Conservation (phyloP, 176 grass and related monocot genomes). For the Carex parvula region DNA sequence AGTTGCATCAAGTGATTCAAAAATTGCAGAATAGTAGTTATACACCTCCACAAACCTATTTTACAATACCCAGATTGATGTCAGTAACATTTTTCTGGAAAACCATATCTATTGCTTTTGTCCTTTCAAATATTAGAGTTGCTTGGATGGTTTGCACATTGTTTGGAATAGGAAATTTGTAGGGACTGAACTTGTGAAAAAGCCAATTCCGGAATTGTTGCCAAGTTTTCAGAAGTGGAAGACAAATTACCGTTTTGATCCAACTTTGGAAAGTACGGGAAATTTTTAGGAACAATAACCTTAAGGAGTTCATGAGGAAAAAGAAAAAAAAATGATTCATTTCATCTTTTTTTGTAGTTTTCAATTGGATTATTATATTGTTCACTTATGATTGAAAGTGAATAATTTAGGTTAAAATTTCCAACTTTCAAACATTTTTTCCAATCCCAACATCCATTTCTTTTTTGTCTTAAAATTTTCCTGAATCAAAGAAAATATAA, state of each 20-base stretch:
- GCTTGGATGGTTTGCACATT: neutral
- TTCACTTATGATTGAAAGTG: too few relatives aligned
- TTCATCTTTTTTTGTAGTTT: too few relatives aligned
- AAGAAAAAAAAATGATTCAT: neutral
- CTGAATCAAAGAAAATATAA: too few relatives aligned
- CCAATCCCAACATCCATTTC: too few relatives aligned
- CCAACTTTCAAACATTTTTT: too few relatives aligned
- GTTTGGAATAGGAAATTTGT: neutral
- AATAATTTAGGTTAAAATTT: too few relatives aligned
- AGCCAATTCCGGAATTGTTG: neutral
- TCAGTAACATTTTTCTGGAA: neutral
- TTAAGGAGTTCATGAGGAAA: neutral
- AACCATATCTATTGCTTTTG: neutral
- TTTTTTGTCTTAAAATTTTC: too few relatives aligned
- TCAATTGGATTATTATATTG: too few relatives aligned
- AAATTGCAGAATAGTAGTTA: conserved; percentile 89
- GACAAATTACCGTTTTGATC: neutral
- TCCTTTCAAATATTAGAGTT: neutral
- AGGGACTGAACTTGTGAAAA: neutral
- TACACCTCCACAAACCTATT: conserved; percentile 87
- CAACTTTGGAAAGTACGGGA: neutral
- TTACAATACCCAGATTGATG: neutral
- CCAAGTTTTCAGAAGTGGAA: neutral
- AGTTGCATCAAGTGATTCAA: conserved; percentile 89
- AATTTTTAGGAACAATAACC: neutral